phyloP scores from a whole-genome alignment of 768 basidiomycete species.

The Boletus vermiculosoides region DNA sequence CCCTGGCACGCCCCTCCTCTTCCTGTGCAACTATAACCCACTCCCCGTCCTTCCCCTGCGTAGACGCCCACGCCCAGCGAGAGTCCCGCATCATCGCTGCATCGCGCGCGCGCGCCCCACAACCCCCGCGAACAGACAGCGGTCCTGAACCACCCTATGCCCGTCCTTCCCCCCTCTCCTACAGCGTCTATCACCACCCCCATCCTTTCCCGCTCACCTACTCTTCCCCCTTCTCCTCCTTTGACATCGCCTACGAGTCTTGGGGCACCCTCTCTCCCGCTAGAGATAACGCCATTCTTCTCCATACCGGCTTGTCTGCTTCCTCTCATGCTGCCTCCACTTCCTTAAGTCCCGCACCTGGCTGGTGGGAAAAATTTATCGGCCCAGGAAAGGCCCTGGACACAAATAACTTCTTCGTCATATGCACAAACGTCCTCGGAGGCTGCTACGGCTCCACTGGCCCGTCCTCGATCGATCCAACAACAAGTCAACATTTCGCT shows the following conservation, averaged over 20 bases:
- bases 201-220: conserved; percentile 66
- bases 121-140: conserved; percentile 35
- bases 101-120: conserved; percentile 8
- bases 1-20: neutral
- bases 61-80: conserved; percentile 76
- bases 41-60: conserved; percentile 62
- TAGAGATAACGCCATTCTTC: conserved; percentile 85
- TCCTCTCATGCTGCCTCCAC: conserved; percentile 94
- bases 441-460: conserved; percentile 98
- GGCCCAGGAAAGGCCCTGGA: conserved; percentile 93
- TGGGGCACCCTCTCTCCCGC: conserved; percentile 86
- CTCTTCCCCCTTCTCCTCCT: conserved; percentile 57
- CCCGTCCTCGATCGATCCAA: conserved; percentile 78
- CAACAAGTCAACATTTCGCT: conserved; percentile 71
- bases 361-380: conserved; percentile 99
- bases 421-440: conserved; percentile 96
- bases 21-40: neutral
- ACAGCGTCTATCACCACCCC: conserved; percentile 64
- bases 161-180: conserved; percentile 71
- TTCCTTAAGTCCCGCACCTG: conserved; percentile 67
- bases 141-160: conserved; percentile 86
- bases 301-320: conserved; percentile 95
- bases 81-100: conserved; percentile 52
- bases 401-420: conserved; percentile 87
- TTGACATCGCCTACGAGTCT: conserved; percentile 95